Conservation (phyloP, 306 rosid genomes). For the Trichosanthes truncata region DNA sequence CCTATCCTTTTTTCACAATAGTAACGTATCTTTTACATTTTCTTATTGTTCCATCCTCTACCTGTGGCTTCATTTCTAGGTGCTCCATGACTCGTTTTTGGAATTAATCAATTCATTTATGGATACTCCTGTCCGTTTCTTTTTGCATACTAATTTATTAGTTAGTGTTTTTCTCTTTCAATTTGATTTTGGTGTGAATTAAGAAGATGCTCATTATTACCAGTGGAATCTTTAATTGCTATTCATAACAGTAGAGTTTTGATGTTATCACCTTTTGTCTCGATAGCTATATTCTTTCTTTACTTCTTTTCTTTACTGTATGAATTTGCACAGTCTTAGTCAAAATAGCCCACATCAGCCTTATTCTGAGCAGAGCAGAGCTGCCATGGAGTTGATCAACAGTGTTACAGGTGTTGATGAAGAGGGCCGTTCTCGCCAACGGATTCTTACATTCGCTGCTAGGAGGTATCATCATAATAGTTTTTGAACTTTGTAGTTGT, state of each 20-base stretch:
- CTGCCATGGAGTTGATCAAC: slow-evolving; percentile 88
- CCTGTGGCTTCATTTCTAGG: not conserved
- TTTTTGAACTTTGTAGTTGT: not conserved
- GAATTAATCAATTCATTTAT: not conserved
- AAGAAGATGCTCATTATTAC: not conserved
- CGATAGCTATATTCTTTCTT: not conserved
- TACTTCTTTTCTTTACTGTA: slow-evolving; percentile 2
- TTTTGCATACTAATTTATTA: not conserved
- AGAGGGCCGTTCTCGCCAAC: slow-evolving; percentile 94
- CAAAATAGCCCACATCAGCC: slow-evolving; percentile 55
- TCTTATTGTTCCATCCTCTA: not conserved
- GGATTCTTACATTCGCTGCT: slow-evolving; percentile 97
- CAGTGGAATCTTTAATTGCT: not conserved
- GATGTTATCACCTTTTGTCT: not conserved
- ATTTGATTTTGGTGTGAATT: not conserved
- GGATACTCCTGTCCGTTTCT: not conserved
- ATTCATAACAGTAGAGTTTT: not conserved
- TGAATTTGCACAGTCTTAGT: slow-evolving; percentile 29
- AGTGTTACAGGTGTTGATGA: slow-evolving; percentile 82
- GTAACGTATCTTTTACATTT: not conserved
- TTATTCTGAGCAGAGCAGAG: slow-evolving; percentile 45
- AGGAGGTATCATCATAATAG: slow-evolving; percentile 44
- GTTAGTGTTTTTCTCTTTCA: not conserved
- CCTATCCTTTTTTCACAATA: not conserved
- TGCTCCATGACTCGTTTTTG: not conserved